Evolutionary conservation across 1,284 basidiomycete genomes (phyloP), one percentile per base, ranked within the genome.

Genomic region (Cutaneotrichosporon cyanovorans): DNA sequence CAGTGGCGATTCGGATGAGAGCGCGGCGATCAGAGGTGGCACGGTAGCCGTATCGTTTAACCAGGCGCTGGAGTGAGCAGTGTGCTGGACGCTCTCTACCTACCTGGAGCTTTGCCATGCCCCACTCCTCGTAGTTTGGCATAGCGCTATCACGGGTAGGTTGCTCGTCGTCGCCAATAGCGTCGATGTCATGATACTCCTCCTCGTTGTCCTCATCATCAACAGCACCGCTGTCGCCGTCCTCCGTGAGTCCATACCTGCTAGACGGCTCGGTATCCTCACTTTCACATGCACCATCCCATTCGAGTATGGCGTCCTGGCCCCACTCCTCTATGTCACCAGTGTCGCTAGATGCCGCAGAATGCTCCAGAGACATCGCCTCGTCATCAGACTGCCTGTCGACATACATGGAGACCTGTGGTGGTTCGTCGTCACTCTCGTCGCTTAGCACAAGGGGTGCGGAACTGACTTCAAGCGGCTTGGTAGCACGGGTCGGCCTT

Each of bases 1-100:
- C 54, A 6, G 50, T 46, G 5, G 68, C 66, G 11, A 68, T 46
- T 19, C 55, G 48, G 11, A 63, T 57, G 14, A 69, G 50, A 1
- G 60, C 58, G 3, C 45, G 36, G 5, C 55, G 54, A 35, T 62
- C 53, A 11, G 49, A 59, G 20, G 53, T 59, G 1, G 56, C 47
- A 0, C 63, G 56, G 44, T 63, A 70, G 3, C 69, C 69, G 41
- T 58, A 70, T 8, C 52, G 36, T 8, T 51, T 51, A 28, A 56
- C 57, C 9, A 49, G 31, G 21, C 31, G 36, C 45, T 47, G 40
- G 4, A 2, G 21, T 39, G 19, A 42, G 32, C 34, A 20, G 4
- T 15, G 14, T 11, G 2, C 4, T 12, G 2, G 5, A 8, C 8
- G 19, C 1, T n/a, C n/a, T n/a, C n/a, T 55, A 12, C 64, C 43